A percentile compares a stretch with the other conserved stretches of the same genome.
These are phyloP conservation scores for Apiospora saccharicola DNA, from an alignment of 2,329 filamentous ascomycete genomes.

Conservation along the genomic window DNA sequence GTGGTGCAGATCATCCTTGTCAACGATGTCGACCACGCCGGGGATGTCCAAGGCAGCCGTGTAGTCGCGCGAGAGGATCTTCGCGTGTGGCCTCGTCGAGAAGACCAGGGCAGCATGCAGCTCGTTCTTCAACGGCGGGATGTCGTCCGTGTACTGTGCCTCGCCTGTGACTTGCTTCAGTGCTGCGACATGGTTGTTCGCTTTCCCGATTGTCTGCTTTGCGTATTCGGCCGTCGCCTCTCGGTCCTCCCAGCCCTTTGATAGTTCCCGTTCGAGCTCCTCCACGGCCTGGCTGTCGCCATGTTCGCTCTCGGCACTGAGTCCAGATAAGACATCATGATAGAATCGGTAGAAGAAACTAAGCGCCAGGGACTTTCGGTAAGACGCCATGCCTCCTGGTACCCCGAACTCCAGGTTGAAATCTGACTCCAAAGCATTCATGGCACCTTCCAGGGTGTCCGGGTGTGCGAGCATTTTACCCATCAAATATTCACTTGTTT, in stretches of 20 bases:
- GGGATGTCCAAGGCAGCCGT: slow-evolving; percentile 80
- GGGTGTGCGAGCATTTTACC: slow-evolving; percentile 84
- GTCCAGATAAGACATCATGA: slow-evolving; percentile 77
- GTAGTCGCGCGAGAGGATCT: slow-evolving; percentile 79
- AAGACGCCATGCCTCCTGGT: slow-evolving; percentile 96
- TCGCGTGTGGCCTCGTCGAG: slow-evolving; percentile 88
- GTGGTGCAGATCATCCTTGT: slow-evolving; percentile 81
- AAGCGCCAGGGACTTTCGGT: slow-evolving; percentile 87
- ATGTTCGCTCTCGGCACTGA: slow-evolving; percentile 56
- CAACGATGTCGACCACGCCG: slow-evolving; percentile 84
- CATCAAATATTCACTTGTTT: slow-evolving; percentile 74
- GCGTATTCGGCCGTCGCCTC: slow-evolving; percentile 79
- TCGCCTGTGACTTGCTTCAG: slow-evolving; percentile 94
- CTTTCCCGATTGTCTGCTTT: slow-evolving; percentile 83
- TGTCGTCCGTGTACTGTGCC: slow-evolving; percentile 96
- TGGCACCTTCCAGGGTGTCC: slow-evolving; percentile 84
- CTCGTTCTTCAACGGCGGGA: slow-evolving; percentile 86
- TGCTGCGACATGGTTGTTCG: slow-evolving; percentile 87
- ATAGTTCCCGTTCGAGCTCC: slow-evolving; percentile 87
- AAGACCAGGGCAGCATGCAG: slow-evolving; percentile 87
- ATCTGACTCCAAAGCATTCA: slow-evolving; percentile 87
- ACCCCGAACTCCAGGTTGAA: slow-evolving; percentile 91
- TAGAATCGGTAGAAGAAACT: slow-evolving; percentile 98
- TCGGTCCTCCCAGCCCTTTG: slow-evolving; percentile 79
- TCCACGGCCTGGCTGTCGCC: slow-evolving; percentile 77